phyloP scores from a whole-genome alignment of 495 filamentous ascomycete genomes.

The Penicillium angulare region DNA sequence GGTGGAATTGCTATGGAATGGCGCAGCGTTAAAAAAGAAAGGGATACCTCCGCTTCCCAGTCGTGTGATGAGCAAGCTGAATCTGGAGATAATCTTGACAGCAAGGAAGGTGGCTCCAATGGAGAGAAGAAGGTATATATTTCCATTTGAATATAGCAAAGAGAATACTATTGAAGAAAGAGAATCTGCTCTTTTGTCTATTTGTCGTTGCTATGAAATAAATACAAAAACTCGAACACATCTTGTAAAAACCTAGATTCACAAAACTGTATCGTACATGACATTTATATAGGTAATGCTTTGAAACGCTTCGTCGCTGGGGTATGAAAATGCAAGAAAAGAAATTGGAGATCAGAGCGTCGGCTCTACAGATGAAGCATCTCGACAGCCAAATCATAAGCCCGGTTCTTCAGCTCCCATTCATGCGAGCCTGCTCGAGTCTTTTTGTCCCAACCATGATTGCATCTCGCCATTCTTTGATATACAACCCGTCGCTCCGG shows the following conservation, averaged over 20 bases:
- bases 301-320: background rate
- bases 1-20: conserved; percentile 49
- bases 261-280: background rate
- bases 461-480: conserved; percentile 1
- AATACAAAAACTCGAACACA: too few species aligned
- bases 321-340: background rate
- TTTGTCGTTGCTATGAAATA: too few species aligned
- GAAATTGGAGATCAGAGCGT: background rate
- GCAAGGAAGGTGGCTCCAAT: background rate
- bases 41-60: too few species aligned
- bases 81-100: background rate
- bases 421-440: background rate
- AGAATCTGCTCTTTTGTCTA: too few species aligned
- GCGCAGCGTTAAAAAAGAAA: conserved; percentile 50
- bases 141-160: too few species aligned
- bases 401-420: background rate
- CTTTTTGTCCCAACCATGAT: conserved; percentile 5
- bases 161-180: too few species aligned
- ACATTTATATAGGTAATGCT: too few species aligned
- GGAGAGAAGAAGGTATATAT: too few species aligned
- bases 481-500: background rate
- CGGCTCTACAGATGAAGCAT: conserved; percentile 1
- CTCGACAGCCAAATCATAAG: conserved; percentile 8
- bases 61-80: background rate
- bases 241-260: background rate